Evolutionary conservation across 306 rosid genomes (phyloP).

Genomic region (Crotalaria pallida): DNA sequence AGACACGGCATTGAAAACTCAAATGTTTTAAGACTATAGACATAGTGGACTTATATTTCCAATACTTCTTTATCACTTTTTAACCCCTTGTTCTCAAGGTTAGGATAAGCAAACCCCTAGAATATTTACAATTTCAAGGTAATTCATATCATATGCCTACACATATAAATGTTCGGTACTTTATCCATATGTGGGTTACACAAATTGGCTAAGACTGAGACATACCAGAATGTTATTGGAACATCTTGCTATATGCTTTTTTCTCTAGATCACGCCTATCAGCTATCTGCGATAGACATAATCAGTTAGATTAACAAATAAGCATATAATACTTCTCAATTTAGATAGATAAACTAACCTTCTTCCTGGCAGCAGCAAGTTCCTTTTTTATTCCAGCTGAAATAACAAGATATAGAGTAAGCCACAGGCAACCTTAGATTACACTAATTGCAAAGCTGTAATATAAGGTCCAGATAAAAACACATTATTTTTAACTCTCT

Average conservation of each 20-base stretch:
- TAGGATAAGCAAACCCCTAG: too few species aligned
- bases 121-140: neutral
- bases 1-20: too few species aligned
- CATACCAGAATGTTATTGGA: conserved; percentile 52
- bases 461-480: neutral
- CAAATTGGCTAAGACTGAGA: neutral
- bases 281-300: conserved; percentile 46
- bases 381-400: conserved; percentile 88
- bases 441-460: neutral
- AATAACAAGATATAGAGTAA: conserved; percentile 16
- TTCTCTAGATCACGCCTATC: conserved; percentile 70
- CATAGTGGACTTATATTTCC: too few species aligned
- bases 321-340: neutral
- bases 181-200: neutral
- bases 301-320: neutral
- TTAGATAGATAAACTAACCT: conserved; percentile 38
- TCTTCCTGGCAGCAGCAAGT: conserved; percentile 67
- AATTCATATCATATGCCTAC: neutral
- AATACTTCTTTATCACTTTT: too few species aligned
- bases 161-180: neutral
- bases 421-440: conserved; percentile 11
- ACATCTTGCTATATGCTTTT: conserved; percentile 79
- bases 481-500: neutral
- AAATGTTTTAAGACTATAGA: too few species aligned
- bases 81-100: too few species aligned